These are phyloP conservation scores for Fusarium sp. DNA, from an alignment of 2,329 filamentous ascomycete genomes.

Conservation along the genomic window DNA sequence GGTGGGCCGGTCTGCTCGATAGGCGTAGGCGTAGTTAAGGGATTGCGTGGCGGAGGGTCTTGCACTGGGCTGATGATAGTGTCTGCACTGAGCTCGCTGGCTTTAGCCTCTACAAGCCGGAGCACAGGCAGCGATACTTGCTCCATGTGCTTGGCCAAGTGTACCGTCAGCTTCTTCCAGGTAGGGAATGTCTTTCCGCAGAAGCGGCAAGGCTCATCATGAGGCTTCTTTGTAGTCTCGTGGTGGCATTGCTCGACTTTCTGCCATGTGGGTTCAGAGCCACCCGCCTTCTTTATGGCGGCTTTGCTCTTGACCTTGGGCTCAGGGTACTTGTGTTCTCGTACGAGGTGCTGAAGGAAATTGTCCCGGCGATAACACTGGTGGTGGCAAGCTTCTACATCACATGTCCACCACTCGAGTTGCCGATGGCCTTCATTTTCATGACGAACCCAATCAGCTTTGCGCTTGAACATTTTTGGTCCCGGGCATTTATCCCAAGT, in stretches of 20 bases:
- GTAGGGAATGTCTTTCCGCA: slow-evolving; percentile 83
- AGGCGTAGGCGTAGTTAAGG: slow-evolving; percentile 45
- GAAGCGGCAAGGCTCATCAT: slow-evolving; percentile 86
- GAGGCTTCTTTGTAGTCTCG: slow-evolving; percentile 73
- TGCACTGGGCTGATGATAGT: slow-evolving; percentile 76
- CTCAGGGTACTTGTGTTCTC: slow-evolving; percentile 88
- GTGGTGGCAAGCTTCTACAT: slow-evolving; percentile 83
- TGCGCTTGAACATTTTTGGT: slow-evolving; percentile 92
- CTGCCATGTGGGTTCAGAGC: slow-evolving; percentile 75
- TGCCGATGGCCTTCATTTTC: slow-evolving; percentile 93
- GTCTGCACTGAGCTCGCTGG: slow-evolving; percentile 65
- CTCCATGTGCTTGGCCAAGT: slow-evolving; percentile 94
- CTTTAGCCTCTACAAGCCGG: slow-evolving; percentile 62
- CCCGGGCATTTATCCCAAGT: slow-evolving; percentile 87
- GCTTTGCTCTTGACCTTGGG: slow-evolving; percentile 83
- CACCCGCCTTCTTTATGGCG: slow-evolving; percentile 69
- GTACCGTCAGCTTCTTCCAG: slow-evolving; percentile 96
- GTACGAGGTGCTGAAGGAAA: slow-evolving; percentile 90
- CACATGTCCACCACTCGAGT: slow-evolving; percentile 90
- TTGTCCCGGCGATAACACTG: slow-evolving; percentile 90
- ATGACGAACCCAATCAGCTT: slow-evolving; percentile 95
- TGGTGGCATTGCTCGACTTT: slow-evolving; percentile 82
- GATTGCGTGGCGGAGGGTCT: slow-evolving; percentile 56
- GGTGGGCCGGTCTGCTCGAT: slow-evolving; percentile 39
- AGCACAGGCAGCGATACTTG: slow-evolving; percentile 87